These are phyloP conservation scores for Naganishia vaughanmartiniae DNA, from an alignment of 768 basidiomycete genomes.

Conservation along the genomic window DNA sequence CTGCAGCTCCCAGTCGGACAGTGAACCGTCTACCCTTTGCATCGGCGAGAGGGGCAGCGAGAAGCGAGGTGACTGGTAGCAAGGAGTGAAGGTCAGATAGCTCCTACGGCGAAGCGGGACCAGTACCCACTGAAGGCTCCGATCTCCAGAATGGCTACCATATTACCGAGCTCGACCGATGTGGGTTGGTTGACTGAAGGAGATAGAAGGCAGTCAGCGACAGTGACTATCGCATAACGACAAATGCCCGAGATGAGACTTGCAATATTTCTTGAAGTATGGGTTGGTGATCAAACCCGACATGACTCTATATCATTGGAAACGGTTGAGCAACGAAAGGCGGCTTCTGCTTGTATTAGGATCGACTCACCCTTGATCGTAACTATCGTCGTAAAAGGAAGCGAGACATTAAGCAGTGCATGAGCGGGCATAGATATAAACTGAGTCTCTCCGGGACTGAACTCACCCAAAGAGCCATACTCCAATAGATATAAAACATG, in stretches of 20 bases:
- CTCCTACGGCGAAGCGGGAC: neutral
- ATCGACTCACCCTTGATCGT: conserved; percentile 48
- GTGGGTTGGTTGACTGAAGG: conserved; percentile 64
- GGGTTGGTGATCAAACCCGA: conserved; percentile 65
- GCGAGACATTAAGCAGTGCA: neutral
- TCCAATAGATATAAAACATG: conserved; percentile 48
- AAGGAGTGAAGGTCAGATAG: conserved; percentile 7
- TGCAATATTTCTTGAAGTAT: conserved; percentile 60
- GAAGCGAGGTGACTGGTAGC: conserved; percentile 73
- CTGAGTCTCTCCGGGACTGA: neutral
- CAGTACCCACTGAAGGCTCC: conserved; percentile 75
- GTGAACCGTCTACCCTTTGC: conserved; percentile 79
- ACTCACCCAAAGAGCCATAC: conserved; percentile 52
- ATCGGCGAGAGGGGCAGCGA: conserved; percentile 85
- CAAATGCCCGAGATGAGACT: neutral
- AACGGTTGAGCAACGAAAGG: neutral
- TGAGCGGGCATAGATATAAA: neutral
- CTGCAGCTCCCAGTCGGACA: conserved; percentile 72
- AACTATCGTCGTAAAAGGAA: conserved; percentile 29
- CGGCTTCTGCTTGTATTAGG: neutral
- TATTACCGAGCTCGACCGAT: conserved; percentile 75
- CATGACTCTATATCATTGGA: conserved; percentile 42
- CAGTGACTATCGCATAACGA: neutral
- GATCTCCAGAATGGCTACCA: conserved; percentile 92
- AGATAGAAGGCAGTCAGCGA: neutral